phyloP scores from a whole-genome alignment of 169 alveolate species.

The Amoebophrya sp. region DNA sequence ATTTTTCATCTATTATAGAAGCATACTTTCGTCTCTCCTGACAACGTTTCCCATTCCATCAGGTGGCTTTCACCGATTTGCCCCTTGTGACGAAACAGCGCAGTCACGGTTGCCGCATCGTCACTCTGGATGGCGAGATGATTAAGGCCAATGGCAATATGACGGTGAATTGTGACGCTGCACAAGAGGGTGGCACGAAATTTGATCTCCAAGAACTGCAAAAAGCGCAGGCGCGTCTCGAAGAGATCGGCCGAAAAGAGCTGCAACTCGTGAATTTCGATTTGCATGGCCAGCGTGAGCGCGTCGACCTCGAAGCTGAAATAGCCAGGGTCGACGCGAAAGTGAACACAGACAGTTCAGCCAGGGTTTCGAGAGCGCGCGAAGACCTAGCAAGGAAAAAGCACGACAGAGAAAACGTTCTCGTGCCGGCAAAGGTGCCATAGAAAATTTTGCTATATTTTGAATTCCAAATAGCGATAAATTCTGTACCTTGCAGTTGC shows the following conservation, averaged over 20 bases:
- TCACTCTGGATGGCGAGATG: constrained; percentile 9
- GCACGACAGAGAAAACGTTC: too few species aligned
- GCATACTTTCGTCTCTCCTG: too few species aligned
- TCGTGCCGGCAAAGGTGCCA: too few species aligned
- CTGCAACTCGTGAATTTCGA: not conserved
- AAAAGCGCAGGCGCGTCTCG: not conserved
- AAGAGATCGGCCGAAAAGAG: not conserved
- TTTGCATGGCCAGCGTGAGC: not conserved
- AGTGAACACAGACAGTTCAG: too few species aligned
- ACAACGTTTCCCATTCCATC: too few species aligned
- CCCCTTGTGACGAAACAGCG: not conserved
- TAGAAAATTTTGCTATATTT: too few species aligned
- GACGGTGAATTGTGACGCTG: not conserved
- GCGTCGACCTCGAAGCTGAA: not conserved
- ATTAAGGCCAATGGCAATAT: constrained; percentile 35
- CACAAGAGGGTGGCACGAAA: constrained; percentile 13
- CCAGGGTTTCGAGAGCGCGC: too few species aligned
- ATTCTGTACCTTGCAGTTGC: too few species aligned
- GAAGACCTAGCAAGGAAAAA: too few species aligned
- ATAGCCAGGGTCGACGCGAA: too few species aligned
- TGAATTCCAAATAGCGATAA: too few species aligned
- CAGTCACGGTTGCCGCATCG: not conserved
- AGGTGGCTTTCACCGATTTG: not conserved
- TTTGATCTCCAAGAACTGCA: constrained; percentile 32
- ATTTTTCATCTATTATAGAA: too few species aligned